Percentiles rank a stretch among this genome's conserved stretches.
These are phyloP conservation scores for Torulaspora indica DNA, from an alignment of 805 yeast genomes.

Conservation along the genomic window DNA sequence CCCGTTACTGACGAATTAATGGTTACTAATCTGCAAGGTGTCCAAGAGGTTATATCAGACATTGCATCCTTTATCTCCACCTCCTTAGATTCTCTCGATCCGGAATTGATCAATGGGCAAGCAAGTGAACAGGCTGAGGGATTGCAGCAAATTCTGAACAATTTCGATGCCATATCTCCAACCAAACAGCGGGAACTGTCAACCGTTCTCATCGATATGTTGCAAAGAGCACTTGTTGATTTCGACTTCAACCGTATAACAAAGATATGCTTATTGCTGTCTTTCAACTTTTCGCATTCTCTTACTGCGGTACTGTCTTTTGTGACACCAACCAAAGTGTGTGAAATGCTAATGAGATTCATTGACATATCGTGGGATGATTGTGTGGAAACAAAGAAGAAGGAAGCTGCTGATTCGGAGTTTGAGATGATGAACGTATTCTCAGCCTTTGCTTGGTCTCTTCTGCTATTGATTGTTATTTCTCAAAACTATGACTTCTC, in stretches of 20 bases:
- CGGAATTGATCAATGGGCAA: slow-evolving; percentile 36
- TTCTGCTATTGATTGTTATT: slow-evolving; percentile 44
- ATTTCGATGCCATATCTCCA: slow-evolving; percentile 45
- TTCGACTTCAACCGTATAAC: slow-evolving; percentile 44
- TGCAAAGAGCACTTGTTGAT: slow-evolving; percentile 37
- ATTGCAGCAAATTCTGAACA: slow-evolving; percentile 45
- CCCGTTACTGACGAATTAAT: slow-evolving; percentile 35
- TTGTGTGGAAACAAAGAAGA: slow-evolving; percentile 11
- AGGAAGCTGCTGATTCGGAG: slow-evolving; percentile 38
- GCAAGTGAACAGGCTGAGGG: slow-evolving; percentile 53
- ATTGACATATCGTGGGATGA: slow-evolving; percentile 44
- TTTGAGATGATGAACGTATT: slow-evolving; percentile 61
- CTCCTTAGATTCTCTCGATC: slow-evolving; percentile 27
- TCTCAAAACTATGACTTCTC: slow-evolving; percentile 39
- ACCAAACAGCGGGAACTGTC: slow-evolving; percentile 46
- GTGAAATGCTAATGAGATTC: slow-evolving; percentile 46
- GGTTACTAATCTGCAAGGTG: slow-evolving; percentile 34
- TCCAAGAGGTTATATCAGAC: slow-evolving; percentile 33
- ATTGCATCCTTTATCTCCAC: slow-evolving; percentile 28
- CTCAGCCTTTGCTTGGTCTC: slow-evolving; percentile 60
- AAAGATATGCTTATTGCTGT: slow-evolving; percentile 49
- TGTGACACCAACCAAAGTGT: slow-evolving; percentile 42
- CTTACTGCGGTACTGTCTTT: slow-evolving; percentile 44
- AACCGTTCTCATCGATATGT: slow-evolving; percentile 32
- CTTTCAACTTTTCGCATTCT: slow-evolving; percentile 38